Evolutionary conservation across 768 basidiomycete species (phyloP), one percentile per base, ranked within the genome.

Genomic region (Boletus fagicola): DNA sequence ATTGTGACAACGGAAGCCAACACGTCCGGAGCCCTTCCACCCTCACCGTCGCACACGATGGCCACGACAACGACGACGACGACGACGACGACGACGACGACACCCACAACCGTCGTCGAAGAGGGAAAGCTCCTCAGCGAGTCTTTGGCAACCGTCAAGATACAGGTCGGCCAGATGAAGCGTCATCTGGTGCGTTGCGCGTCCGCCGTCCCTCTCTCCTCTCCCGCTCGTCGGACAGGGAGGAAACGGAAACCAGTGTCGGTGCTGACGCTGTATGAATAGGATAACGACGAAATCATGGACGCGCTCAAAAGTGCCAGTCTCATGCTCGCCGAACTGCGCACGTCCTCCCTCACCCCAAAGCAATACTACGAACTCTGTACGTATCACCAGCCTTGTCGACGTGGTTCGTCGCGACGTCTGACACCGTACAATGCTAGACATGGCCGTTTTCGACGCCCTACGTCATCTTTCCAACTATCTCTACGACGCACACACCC

Each of bases 331-430:
- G 92, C 94, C 12, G 97, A 98, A 69, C 80, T 98, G 24, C 83
- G 97, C 54, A 98, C 96, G 0, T 94, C 91, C 2, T 92, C 92
- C 11, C 80, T 98, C 62, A 90, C 91, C 2, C 92, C 94, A 12
- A 99, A 99, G 70, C 94, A 98, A 69, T 99, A 99, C 75, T 98
- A 98, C 72, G 97, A 98, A 77, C 86, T 98, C 36, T 98, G 94
- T 96, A 59, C 62, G 87, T 64, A 16, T 20, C 28, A 31, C 38
- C 39, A 26, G 35, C 38, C 15, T 5, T 2, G 7, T 12, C 20
- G 20, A 10, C 49, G 13, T 35, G n/a, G 18, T 35, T 13, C 16
- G 4, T 20, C 9, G 15, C n/a, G 1, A 9, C 12, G 1, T 22
- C 52, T 53, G 35, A 65, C 53, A 1, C 40, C 24, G n/a, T 15